Evolutionary conservation across 2,329 filamentous ascomycete species (phyloP).

Genomic region (Aspergillus sp.): DNA sequence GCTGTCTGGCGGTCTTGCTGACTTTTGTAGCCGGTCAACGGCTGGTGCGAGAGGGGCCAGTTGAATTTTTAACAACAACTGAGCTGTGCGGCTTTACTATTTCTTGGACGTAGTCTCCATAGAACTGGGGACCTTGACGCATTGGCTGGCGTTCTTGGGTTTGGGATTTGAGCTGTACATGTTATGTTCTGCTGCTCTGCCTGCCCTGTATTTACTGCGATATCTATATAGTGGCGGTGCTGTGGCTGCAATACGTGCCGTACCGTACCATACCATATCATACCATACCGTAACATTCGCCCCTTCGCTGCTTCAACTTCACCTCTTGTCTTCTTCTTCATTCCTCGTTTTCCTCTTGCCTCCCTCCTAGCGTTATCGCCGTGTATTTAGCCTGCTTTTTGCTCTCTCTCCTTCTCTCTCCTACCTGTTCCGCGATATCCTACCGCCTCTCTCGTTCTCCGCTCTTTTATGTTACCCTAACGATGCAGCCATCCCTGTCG

Average conservation of each 20-base stretch:
- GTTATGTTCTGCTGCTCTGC: too few relatives aligned
- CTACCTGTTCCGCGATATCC: not conserved
- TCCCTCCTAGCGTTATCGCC: not conserved
- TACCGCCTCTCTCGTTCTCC: too few relatives aligned
- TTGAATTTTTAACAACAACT: constrained; percentile 9
- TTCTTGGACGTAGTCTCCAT: too few relatives aligned
- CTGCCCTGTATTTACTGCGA: not conserved
- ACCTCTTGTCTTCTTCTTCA: not conserved
- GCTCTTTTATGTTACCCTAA: not conserved
- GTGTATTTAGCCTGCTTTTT: not conserved
- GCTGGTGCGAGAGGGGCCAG: constrained; percentile 35
- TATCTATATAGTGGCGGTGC: constrained; percentile 1
- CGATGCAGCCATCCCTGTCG: constrained; percentile 1
- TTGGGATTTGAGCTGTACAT: too few relatives aligned
- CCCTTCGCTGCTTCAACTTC: not conserved
- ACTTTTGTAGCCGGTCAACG: constrained; percentile 31
- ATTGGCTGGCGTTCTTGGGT: too few relatives aligned
- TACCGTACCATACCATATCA: not conserved
- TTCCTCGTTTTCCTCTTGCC: not conserved
- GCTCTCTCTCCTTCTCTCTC: not conserved
- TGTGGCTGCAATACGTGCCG: not conserved
- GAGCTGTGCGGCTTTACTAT: too few relatives aligned
- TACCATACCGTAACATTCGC: too few relatives aligned
- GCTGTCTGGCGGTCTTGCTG: constrained; percentile 9
- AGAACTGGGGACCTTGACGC: too few relatives aligned